phyloP scores from a whole-genome alignment of 805 yeast genomes.

The Isabelozyma gotoi region DNA sequence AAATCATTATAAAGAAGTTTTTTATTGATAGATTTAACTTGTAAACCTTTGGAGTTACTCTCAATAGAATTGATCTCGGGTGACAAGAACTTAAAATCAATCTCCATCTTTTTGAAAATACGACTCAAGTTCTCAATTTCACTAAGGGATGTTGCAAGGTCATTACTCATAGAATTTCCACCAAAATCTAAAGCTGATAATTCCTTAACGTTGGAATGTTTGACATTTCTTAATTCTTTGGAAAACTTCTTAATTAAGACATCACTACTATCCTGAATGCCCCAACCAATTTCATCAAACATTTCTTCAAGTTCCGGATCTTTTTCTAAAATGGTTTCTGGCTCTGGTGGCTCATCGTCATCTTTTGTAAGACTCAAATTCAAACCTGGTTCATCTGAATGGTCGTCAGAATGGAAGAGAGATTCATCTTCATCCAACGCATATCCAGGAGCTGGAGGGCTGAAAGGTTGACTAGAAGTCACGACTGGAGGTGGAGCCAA shows the following conservation, averaged over 20 bases:
- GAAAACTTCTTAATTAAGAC: constrained; percentile 57
- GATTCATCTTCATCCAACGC: constrained; percentile 12
- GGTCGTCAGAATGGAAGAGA: constrained; percentile 2
- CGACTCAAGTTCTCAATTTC: constrained; percentile 37
- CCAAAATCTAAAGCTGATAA: constrained; percentile 36
- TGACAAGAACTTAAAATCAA: constrained; percentile 43
- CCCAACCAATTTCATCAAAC: constrained; percentile 79
- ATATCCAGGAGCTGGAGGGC: constrained; percentile 5
- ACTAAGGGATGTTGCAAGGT: constrained; percentile 28
- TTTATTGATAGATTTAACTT: constrained; percentile 79
- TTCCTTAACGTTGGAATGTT: constrained; percentile 59
- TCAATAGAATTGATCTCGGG: constrained; percentile 73
- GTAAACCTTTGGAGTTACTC: constrained; percentile 74
- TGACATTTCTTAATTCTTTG: constrained; percentile 59
- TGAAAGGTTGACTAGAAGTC: constrained; percentile 2
- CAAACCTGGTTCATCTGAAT: constrained; percentile 11
- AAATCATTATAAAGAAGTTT: constrained; percentile 72
- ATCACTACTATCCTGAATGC: constrained; percentile 60
- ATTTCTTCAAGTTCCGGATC: constrained; percentile 59
- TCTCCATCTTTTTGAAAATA: constrained; percentile 41
- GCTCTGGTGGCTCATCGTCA: constrained; percentile 4
- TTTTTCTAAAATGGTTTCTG: constrained; percentile 19
- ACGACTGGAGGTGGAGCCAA: constrained; percentile 2
- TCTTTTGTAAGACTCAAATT: constrained; percentile 9
- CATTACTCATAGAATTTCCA: constrained; percentile 29